phyloP scores from a whole-genome alignment of 177 flowering plant genomes.

The Vitis hybrid region DNA sequence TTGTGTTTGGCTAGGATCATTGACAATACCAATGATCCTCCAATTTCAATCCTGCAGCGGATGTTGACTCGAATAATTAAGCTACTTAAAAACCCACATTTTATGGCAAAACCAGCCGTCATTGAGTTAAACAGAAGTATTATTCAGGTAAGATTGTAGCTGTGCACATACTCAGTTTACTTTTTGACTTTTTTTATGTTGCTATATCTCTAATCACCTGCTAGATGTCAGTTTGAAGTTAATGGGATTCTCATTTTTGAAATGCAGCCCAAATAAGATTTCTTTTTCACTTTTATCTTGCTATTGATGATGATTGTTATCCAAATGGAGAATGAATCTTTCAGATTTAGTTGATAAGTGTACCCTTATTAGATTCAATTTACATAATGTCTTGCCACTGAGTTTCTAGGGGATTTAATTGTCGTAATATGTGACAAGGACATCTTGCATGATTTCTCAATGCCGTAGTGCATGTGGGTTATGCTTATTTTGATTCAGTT shows the following conservation, averaged over 20 bases:
- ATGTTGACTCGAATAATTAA: constrained; percentile 65
- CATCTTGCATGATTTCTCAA: no score
- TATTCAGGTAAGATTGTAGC: constrained; percentile 52
- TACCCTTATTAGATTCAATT: no score
- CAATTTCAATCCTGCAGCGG: constrained; percentile 51
- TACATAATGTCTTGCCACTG: no score
- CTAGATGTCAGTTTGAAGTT: no score
- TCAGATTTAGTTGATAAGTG: neutral
- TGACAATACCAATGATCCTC: constrained; percentile 62
- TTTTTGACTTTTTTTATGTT: neutral
- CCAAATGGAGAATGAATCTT: neutral
- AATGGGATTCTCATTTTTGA: no score
- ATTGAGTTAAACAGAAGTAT: constrained; percentile 76
- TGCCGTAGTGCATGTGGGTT: no score
- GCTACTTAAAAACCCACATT: constrained; percentile 78
- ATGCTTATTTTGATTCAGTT: no score
- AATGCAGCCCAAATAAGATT: no score
- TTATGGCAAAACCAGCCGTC: constrained; percentile 83
- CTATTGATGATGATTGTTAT: neutral
- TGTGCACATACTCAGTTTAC: neutral
- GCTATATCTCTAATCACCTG: no score
- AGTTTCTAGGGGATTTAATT: no score
- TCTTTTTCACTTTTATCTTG: neutral
- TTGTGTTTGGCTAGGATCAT: constrained; percentile 76
- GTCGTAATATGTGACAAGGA: no score